Conservation (phyloP, 768 basidiomycete species). For the Pulveroboletus sp. region DNA sequence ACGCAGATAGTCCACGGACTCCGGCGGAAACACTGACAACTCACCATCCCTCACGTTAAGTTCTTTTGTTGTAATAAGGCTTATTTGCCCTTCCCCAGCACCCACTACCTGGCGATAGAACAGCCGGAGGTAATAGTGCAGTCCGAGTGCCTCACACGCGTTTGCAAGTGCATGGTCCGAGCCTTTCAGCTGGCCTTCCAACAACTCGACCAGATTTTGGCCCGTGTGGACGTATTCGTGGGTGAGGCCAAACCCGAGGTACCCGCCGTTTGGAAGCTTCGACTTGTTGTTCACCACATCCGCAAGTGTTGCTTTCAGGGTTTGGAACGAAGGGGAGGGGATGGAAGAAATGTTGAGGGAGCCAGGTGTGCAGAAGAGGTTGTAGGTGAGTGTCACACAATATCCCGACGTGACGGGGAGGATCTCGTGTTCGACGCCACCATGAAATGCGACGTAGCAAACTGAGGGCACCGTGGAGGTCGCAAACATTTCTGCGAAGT, state of each 20-base stretch:
- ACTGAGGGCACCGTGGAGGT: constrained; percentile 9
- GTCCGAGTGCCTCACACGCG: constrained; percentile 1
- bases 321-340: too few relatives aligned
- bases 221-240: constrained; percentile 11
- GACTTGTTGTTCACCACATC: too few relatives aligned
- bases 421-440: too few relatives aligned
- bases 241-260: constrained; percentile 8
- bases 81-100: accelerated
- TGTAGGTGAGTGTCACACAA: neutral
- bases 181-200: constrained; percentile 14
- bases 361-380: too few relatives aligned
- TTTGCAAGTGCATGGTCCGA: constrained; percentile 5
- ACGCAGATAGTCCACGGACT: too few relatives aligned
- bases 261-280: neutral
- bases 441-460: constrained; percentile 4
- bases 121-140: constrained; percentile 1
- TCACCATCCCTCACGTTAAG: neutral
- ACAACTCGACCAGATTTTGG: neutral
- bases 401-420: too few relatives aligned
- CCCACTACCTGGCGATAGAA: neutral
- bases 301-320: too few relatives aligned
- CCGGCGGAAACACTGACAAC: too few relatives aligned
- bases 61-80: neutral
- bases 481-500: constrained; percentile 1
- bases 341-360: too few relatives aligned